These are phyloP conservation scores for Vanrija pseudolonga DNA, from an alignment of 1,284 basidiomycete species.

Conservation along the genomic window DNA sequence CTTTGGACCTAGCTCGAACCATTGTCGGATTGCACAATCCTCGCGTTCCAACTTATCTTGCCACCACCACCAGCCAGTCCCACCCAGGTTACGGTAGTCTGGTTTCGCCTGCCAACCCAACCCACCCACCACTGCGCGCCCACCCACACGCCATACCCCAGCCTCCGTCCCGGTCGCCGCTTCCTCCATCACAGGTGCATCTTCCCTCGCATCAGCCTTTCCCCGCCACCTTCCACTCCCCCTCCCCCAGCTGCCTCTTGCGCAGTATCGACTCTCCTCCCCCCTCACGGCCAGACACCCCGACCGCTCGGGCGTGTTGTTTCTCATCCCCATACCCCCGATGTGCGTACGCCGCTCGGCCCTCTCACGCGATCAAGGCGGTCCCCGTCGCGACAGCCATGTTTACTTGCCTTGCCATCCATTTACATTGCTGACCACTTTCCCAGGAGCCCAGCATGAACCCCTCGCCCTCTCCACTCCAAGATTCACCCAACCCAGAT, in stretches of 20 bases:
- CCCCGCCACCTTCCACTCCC: background rate
- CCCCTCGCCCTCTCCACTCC: slow-evolving; percentile 10
- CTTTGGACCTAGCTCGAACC: too few species aligned
- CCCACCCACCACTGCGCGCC: too few species aligned
- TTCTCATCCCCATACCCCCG: background rate
- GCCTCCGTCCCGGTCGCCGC: background rate
- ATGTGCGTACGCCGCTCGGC: slow-evolving; percentile 1
- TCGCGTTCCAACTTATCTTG: too few species aligned
- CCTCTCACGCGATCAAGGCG: background rate
- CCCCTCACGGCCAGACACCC: too few species aligned
- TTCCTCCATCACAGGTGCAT: background rate
- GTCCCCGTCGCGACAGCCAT: background rate
- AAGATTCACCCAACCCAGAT: background rate
- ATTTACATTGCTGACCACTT: slow-evolving; percentile 2
- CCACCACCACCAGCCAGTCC: too few species aligned
- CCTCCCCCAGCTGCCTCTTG: background rate
- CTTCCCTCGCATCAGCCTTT: background rate
- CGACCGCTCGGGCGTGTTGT: too few species aligned
- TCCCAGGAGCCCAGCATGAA: slow-evolving; percentile 20
- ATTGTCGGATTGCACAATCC: too few species aligned
- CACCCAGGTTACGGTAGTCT: too few species aligned
- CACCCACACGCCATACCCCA: too few species aligned
- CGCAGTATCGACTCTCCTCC: too few species aligned
- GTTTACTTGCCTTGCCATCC: background rate
- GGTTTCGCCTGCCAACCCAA: too few species aligned